These are phyloP conservation scores for Nothomitra cinnamomea DNA, from an alignment of 2,329 filamentous ascomycete species.

Conservation along the genomic window DNA sequence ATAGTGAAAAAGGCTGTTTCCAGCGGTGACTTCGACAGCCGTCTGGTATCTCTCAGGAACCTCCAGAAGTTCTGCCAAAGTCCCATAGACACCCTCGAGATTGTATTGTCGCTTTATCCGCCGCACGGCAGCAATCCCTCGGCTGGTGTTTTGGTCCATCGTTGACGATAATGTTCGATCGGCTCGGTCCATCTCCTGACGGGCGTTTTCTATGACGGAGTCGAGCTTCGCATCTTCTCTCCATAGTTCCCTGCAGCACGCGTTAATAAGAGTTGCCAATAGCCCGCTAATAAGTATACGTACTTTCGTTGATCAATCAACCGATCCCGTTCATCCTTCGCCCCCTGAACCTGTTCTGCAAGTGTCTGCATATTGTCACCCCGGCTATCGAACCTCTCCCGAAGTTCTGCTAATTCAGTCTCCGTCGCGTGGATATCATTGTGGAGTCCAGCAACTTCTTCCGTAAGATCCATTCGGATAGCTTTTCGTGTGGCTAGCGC, in stretches of 20 bases:
- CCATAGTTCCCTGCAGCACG: slow-evolving; percentile 40
- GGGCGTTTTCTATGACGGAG: slow-evolving; percentile 57
- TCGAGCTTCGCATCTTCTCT: slow-evolving; percentile 79
- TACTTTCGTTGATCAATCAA: slow-evolving; percentile 71
- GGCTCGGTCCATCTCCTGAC: slow-evolving; percentile 58
- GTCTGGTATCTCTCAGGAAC: slow-evolving; percentile 73
- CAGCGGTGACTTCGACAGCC: slow-evolving; percentile 83
- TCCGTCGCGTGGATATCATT: slow-evolving; percentile 55
- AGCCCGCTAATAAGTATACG: slow-evolving; percentile 8
- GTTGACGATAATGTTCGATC: slow-evolving; percentile 64
- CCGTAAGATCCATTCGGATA: slow-evolving; percentile 66
- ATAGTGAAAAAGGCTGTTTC: slow-evolving; percentile 86
- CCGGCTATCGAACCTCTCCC: slow-evolving; percentile 61
- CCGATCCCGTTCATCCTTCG: slow-evolving; percentile 61
- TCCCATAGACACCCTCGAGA: slow-evolving; percentile 78
- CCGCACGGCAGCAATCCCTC: slow-evolving; percentile 73
- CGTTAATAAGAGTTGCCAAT: slow-evolving; percentile 3
- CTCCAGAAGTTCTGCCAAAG: slow-evolving; percentile 79
- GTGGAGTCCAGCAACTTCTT: slow-evolving; percentile 62
- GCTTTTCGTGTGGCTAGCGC: slow-evolving; percentile 67
- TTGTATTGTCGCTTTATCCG: slow-evolving; percentile 64
- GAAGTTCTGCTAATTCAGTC: slow-evolving; percentile 50
- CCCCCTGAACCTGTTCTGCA: slow-evolving; percentile 55
- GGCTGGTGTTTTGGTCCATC: slow-evolving; percentile 78
- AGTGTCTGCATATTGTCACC: slow-evolving; percentile 56